Evolutionary conservation across 2,329 filamentous ascomycete species (phyloP).

Genomic region (Rutstroemia sp.): DNA sequence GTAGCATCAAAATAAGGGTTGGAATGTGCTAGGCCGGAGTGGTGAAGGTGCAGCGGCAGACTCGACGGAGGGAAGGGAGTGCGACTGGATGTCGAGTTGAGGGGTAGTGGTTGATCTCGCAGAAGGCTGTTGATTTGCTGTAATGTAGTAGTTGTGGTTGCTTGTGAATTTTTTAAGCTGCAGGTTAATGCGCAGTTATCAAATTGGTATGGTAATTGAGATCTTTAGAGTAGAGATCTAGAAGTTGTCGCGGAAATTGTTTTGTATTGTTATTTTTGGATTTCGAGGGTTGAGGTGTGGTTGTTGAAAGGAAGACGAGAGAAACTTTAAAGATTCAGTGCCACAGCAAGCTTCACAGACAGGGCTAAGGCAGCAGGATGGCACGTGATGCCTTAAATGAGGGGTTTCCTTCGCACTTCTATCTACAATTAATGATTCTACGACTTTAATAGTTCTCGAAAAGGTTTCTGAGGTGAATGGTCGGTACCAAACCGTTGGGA

Average conservation of each 20-base stretch:
- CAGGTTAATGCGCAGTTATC: conserved; percentile 12
- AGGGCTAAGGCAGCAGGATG: background rate
- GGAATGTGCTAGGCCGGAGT: background rate
- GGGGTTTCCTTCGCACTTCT: too few species aligned
- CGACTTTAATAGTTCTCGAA: too few species aligned
- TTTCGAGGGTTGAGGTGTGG: conserved; percentile 2
- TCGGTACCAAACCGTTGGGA: too few species aligned
- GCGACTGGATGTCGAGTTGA: conserved; percentile 5
- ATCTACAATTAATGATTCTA: too few species aligned
- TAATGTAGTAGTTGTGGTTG: conserved; percentile 1
- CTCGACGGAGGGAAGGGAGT: background rate
- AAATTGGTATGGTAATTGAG: conserved; percentile 13
- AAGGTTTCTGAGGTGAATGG: too few species aligned
- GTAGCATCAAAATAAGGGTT: conserved; percentile 7
- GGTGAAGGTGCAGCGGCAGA: background rate
- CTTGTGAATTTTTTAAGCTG: conserved; percentile 6
- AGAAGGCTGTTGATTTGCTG: conserved; percentile 1
- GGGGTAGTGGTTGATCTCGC: conserved; percentile 4
- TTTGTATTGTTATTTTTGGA: background rate
- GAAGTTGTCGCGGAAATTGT: background rate
- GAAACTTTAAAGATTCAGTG: conserved; percentile 7
- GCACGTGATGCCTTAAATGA: background rate
- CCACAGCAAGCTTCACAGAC: background rate
- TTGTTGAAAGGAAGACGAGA: conserved; percentile 5
- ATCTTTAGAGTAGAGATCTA: conserved; percentile 2